Evolutionary conservation across 1,139 yeast genomes (phyloP), one percentile per base, ranked within the genome.

Genomic region (Saccharomyces hybrid): DNA sequence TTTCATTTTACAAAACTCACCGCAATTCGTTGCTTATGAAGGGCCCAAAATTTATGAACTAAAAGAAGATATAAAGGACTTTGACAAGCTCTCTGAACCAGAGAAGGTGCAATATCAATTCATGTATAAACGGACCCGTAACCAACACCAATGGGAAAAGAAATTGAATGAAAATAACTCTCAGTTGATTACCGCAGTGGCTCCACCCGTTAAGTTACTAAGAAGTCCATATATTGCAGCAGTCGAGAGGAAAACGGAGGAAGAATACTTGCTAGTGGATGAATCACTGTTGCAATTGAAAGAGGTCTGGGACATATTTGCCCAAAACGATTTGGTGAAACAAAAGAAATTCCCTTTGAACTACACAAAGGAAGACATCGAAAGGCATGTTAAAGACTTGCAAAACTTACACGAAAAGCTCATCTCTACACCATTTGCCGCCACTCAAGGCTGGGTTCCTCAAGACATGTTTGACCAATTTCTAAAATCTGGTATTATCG

Each of bases 361-460:
- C 47, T 84, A 79, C 68, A 70, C 81, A 41, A 80, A 78, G 34
- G 81, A 77, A 51, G 82, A 80, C 59, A 65, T 74, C 54, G 80
- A 81, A 56, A 72, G 75, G 51, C 86, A 85, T 66, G 82, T 81
- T 55, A 67, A 73, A 29, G 81, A 79, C 31, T 77, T 88, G 64
- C 83, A 80, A 58, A 80, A 77, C 48, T 86, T 88, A 73, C 93
- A 88, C 69, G 73, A 80, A 61, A 83, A 81, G 61, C 73, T 87
- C 51, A 78, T 85, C 42, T 76, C 83, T 6, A 80, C 83, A 54
- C 97, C 97, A 50, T 90, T 90, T 71, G 84, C 88, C 41, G 95
- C 95, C 51, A 88, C 97, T 42, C 87, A 88, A 56, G 97, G 97
- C 4, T 91, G 97, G 97, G 80, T 93, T 56, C 97, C 98, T 27